phyloP scores from a whole-genome alignment of 768 basidiomycete species.

The Boletus rufocinnamomeus region DNA sequence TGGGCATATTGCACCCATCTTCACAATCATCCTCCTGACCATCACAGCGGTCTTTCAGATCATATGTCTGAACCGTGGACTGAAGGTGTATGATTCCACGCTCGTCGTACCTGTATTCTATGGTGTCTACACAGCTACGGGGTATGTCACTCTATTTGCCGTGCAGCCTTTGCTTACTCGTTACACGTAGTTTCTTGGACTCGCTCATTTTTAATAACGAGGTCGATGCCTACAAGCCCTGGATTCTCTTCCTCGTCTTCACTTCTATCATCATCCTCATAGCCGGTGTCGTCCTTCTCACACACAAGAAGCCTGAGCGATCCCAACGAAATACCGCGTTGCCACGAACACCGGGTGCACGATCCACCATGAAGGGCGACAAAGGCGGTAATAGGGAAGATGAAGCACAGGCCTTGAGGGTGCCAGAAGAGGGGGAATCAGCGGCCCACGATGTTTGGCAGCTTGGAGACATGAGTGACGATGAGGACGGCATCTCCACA shows the following conservation, averaged over 20 bases:
- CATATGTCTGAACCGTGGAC: conserved; percentile 84
- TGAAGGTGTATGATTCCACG: conserved; percentile 89
- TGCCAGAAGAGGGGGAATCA: conserved; percentile 42
- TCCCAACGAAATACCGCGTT: conserved; percentile 32
- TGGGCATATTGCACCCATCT: conserved; percentile 75
- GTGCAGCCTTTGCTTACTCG: conserved; percentile 10
- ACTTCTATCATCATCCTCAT: conserved; percentile 85
- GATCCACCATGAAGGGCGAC: conserved; percentile 24
- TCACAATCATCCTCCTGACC: conserved; percentile 62
- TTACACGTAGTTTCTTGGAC: conserved; percentile 51
- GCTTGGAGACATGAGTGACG: conserved; percentile 71
- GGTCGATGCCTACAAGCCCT: conserved; percentile 81
- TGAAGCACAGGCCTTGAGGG: conserved; percentile 41
- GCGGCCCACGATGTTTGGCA: conserved; percentile 55
- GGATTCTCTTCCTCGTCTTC: conserved; percentile 89
- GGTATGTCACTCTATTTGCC: conserved; percentile 45
- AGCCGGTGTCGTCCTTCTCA: conserved; percentile 89
- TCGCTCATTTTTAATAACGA: conserved; percentile 82
- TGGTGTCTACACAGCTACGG: conserved; percentile 84
- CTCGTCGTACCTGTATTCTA: conserved; percentile 95
- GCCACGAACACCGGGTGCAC: conserved; percentile 25
- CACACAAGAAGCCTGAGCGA: conserved; percentile 84
- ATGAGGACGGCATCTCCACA: conserved; percentile 50
- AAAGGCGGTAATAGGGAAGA: conserved; percentile 34
- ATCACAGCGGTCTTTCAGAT: conserved; percentile 88